These are phyloP conservation scores for Aquilaria malaccensis DNA, from an alignment of 345 rosid species.

Conservation along the genomic window DNA sequence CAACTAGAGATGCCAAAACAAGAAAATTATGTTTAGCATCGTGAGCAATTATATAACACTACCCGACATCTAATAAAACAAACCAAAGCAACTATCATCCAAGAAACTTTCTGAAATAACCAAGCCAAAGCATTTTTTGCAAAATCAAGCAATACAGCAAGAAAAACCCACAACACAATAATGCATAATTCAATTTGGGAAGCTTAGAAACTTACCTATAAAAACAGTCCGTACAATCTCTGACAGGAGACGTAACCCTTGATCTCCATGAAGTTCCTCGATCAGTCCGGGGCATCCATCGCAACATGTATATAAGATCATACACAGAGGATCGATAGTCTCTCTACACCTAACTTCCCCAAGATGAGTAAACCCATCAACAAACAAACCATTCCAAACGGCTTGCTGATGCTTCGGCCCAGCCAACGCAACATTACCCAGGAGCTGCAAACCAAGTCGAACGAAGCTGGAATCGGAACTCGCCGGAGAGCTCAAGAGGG, in stretches of 20 bases:
- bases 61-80: too few relatives aligned
- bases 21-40: not conserved
- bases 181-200: not conserved
- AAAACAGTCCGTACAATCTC: slow-evolving; percentile 48
- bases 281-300: slow-evolving; percentile 39
- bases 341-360: slow-evolving; percentile 36
- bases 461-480: slow-evolving; percentile 33
- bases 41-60: too few relatives aligned
- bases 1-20: slow-evolving; percentile 34
- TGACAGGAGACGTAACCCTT: slow-evolving; percentile 37
- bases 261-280: slow-evolving; percentile 35
- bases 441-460: slow-evolving; percentile 49
- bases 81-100: slow-evolving; percentile 36
- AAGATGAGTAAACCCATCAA: slow-evolving; percentile 34
- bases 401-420: slow-evolving; percentile 54
- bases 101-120: slow-evolving; percentile 46
- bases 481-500: slow-evolving; percentile 20
- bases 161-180: not conserved
- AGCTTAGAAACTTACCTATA: slow-evolving; percentile 24
- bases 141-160: not conserved
- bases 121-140: not conserved
- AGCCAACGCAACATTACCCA: slow-evolving; percentile 62
- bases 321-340: slow-evolving; percentile 74
- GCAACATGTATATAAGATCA: slow-evolving; percentile 52
- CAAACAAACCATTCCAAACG: slow-evolving; percentile 52